Base-by-base conservation (phyloP, 805 yeast species). In the Yamadazyma laniorum region DNA sequence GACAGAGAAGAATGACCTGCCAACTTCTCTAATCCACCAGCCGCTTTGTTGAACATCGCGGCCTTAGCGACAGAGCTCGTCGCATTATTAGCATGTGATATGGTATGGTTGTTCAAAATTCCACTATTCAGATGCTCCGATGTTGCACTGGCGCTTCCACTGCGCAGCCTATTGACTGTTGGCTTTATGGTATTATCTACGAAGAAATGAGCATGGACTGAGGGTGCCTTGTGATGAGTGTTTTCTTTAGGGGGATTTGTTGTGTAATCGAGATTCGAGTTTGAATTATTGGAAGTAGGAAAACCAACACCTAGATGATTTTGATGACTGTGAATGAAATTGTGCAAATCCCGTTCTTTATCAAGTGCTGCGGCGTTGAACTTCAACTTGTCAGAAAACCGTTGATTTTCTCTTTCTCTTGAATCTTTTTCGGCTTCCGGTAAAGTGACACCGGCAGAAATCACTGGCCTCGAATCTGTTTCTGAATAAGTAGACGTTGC, bases 171-270 rank as follows among this genome's bases (percentile, higher is more conserved):
- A 36, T 46, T 58, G 4, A 51, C 39, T 39, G 65, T 66, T 7
- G 49, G 56, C 51, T 77, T 81, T n/a, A 78, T 55, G 1, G 82
- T 70, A 40, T 84, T 90, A 44, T 80, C 85, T 7, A 79, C 80
- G 48, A 73, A 75, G 55, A 85, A 85, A 59, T 85, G 95, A 0
- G 93, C 89, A 60, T 85, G 95, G 45, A 82, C 81, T 1, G 85
- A 74, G 13, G 84, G 72, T 15, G 74, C 55, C 55, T 78, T 74
- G 48, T 75, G 75, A 51, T 76, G 83, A 2, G 45, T 33, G 25
- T 52, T 47, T 7, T 52, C 56, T 11, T 36, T 48, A 4, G 73
- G 72, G 3, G 70, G 67, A 25, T 50, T 50, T 22, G 44, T 28
- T 2, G 52, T 39, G 40, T 50, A 55, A 40, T 65, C 64, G 26